These are phyloP conservation scores for Quercus parvula DNA, from an alignment of 306 rosid genomes.

Conservation along the genomic window DNA sequence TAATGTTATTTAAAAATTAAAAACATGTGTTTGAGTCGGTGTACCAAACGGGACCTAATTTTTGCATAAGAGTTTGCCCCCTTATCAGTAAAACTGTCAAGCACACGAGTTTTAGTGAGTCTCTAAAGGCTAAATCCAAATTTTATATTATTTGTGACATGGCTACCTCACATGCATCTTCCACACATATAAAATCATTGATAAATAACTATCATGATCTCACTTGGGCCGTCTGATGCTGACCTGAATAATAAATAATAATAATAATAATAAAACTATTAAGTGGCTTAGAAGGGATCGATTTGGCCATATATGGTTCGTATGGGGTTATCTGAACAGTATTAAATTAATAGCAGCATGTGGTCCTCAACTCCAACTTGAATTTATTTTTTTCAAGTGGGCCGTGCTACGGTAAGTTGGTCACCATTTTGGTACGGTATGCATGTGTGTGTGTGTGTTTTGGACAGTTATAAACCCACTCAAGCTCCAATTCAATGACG, in stretches of 20 bases:
- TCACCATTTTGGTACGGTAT: not conserved
- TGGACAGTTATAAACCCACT: too few relatives aligned
- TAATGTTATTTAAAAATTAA: too few relatives aligned
- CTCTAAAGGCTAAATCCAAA: not conserved
- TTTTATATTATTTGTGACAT: not conserved
- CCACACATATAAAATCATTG: not conserved
- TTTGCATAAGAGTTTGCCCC: too few relatives aligned
- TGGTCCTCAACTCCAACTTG: slow-evolving; percentile 15
- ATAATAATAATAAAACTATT: not conserved
- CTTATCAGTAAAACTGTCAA: too few relatives aligned
- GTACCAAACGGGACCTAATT: too few relatives aligned
- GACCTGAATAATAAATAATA: not conserved
- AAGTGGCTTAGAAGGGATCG: not conserved
- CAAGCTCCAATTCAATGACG: too few relatives aligned
- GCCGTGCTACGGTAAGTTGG: not conserved
- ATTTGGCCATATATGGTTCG: not conserved
- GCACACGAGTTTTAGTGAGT: too few relatives aligned
- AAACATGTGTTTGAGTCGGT: too few relatives aligned
- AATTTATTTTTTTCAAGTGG: not conserved
- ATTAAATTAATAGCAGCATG: slow-evolving; percentile 18
- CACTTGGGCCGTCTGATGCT: not conserved
- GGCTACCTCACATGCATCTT: slow-evolving; percentile 22
- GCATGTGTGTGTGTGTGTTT: not conserved
- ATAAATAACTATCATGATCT: not conserved
- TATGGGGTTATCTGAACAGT: slow-evolving; percentile 15